Base-by-base conservation (phyloP, 306 rosid genomes). In the Neltuma alba region DNA sequence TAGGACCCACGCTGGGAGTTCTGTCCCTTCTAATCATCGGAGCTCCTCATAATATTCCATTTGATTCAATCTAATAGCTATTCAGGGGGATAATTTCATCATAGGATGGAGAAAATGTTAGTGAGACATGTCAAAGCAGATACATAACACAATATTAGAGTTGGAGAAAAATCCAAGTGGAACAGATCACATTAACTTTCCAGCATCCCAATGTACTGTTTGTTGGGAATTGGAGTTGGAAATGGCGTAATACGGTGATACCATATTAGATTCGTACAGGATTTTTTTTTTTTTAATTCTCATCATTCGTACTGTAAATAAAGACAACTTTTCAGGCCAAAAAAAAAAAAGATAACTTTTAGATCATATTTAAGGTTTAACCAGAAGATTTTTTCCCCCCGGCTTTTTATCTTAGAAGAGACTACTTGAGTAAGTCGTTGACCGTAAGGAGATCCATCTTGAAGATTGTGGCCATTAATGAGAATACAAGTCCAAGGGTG, bases 71-170 rank as follows among this genome's bases (percentile, higher is more conserved):
- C 48, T 30, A 13, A 44, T 57, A n/a, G 30, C 18, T 66, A 60
- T 44, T 70, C 55, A 40, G 65, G 82, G 28, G 21, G 41, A 58
- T 72, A 61, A 72, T 73, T 76, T 54, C 50, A 34, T 7, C 10
- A n/a, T 60, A 55, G 65, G 48, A 68, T 72, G 65, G 47, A 81
- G 80, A 80, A 81, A 76, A 57, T 75, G 18, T 74, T 65, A 70
- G 21, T 55, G 82, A 41, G 27, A 37, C 60, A 10, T 21, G n/a
- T 2, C 58, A 74, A 36, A 66, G 42, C 37, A 25, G 25, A 27
- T 45, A 20, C 33, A 48, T 30, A 27, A 12, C 25, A 54, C 28
- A 2, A 54, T 2, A 9, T 3, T n/a, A 54, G 30, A n/a, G 28
- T 54, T n/a, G 61, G 28, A 7, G 13, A 54, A 54, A 54, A n/a